Evolutionary conservation across 2,329 filamentous ascomycete species (phyloP).

Genomic region (Calonectria montana): DNA sequence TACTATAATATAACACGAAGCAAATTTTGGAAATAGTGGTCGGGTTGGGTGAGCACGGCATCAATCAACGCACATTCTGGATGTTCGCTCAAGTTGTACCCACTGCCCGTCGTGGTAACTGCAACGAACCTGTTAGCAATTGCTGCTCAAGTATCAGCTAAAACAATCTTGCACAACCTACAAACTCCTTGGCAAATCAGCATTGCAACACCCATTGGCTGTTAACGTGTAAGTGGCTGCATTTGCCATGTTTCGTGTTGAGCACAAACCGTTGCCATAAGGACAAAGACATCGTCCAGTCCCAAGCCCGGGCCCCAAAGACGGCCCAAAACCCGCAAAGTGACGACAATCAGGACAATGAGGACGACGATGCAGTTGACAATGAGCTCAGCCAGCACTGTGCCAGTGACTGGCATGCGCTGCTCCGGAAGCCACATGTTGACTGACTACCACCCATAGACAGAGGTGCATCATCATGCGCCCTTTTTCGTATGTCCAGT

Average conservation of each 20-base stretch:
- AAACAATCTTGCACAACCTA: neutral
- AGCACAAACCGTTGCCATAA: constrained; percentile 40
- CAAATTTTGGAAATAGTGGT: neutral
- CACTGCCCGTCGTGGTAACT: constrained; percentile 42
- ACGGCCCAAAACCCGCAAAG: constrained; percentile 42
- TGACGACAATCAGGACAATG: constrained; percentile 43
- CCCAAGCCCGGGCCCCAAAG: constrained; percentile 47
- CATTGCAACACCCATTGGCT: constrained; percentile 43
- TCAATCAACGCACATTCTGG: constrained; percentile 31
- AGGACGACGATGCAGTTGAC: constrained; percentile 47
- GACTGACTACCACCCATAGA: neutral
- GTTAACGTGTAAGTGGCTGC: constrained; percentile 12
- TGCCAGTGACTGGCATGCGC: constrained; percentile 31
- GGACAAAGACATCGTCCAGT: constrained; percentile 47
- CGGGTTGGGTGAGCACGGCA: neutral
- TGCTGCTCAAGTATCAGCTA: neutral
- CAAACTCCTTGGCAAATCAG: constrained; percentile 43
- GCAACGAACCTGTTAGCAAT: neutral
- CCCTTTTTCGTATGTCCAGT: neutral
- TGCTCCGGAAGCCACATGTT: constrained; percentile 31
- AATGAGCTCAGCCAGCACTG: constrained; percentile 43
- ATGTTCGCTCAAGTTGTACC: constrained; percentile 32
- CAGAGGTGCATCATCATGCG: neutral
- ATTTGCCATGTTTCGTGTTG: neutral
- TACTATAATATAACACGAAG: too few species aligned